Conservation (phyloP, 192 early-diverging fungal genomes). For the Oehlia diaphana region DNA sequence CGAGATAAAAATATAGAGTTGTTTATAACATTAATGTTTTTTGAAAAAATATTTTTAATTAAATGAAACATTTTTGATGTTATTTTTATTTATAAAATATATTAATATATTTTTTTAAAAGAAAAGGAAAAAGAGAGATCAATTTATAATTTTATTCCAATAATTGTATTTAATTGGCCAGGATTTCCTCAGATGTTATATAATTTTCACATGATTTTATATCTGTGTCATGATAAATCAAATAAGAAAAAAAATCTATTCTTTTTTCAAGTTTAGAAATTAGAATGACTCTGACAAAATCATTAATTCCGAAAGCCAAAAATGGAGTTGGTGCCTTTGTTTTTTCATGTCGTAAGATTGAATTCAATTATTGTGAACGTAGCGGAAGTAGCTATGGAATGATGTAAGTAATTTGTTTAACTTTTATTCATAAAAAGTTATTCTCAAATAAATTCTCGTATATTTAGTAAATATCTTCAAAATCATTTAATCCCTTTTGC, state of each 20-base stretch:
- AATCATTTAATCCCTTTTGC: conserved; percentile 61
- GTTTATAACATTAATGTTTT: background rate
- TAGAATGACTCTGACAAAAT: background rate
- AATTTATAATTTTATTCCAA: too few relatives aligned
- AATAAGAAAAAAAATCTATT: too few relatives aligned
- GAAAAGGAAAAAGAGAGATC: too few relatives aligned
- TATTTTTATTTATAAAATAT: too few relatives aligned
- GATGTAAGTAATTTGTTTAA: conserved; percentile 48
- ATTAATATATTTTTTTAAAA: too few relatives aligned
- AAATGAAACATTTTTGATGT: background rate
- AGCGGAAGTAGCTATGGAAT: conserved; percentile 76
- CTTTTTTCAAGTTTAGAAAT: background rate
- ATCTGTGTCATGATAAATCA: too few relatives aligned
- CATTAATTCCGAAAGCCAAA: conserved; percentile 38
- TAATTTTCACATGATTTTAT: too few relatives aligned
- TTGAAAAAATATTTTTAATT: background rate
- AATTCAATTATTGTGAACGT: conserved; percentile 84
- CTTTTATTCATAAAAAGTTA: background rate
- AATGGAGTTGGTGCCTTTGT: conserved; percentile 79
- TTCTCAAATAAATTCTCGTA: background rate
- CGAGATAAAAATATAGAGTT: background rate
- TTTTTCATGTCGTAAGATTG: conserved; percentile 73
- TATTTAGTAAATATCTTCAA: conserved; percentile 64
- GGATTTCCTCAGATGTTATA: too few relatives aligned
- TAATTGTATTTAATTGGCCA: too few relatives aligned